phyloP scores from a whole-genome alignment of 306 rosid species.

The Citrullus mucosospermus region DNA sequence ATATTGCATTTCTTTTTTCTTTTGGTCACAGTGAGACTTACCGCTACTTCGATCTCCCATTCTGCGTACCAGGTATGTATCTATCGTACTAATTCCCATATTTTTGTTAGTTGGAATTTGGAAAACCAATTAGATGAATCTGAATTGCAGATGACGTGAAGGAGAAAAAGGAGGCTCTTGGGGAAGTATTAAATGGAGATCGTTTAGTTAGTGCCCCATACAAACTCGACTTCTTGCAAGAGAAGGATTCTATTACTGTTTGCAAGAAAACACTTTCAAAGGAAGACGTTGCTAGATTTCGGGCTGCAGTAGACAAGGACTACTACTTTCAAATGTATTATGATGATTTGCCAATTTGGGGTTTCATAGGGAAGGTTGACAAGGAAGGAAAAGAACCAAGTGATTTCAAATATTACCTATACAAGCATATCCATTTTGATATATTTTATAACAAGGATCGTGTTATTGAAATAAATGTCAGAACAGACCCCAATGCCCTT shows the following conservation, averaged over 20 bases:
- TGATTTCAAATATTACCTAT: constrained; percentile 54
- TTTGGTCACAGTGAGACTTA: constrained; percentile 36
- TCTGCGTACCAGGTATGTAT: constrained; percentile 59
- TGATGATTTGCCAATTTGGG: constrained; percentile 90
- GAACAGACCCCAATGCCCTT: constrained; percentile 44
- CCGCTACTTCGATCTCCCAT: constrained; percentile 72
- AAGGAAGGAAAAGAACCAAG: constrained; percentile 67
- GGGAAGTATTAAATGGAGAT: constrained; percentile 89
- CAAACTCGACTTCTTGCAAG: constrained; percentile 45
- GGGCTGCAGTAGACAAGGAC: constrained; percentile 56
- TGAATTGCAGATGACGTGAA: constrained; percentile 33
- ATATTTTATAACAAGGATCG: constrained; percentile 59
- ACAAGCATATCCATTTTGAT: constrained; percentile 69
- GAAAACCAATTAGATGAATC: constrained; percentile 5
- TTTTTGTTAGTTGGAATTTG: background rate
- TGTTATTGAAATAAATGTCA: constrained; percentile 58
- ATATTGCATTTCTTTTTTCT: background rate
- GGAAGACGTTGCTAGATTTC: constrained; percentile 48
- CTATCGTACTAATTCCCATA: background rate
- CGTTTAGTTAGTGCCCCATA: constrained; percentile 74
- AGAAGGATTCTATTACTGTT: constrained; percentile 37
- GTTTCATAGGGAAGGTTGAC: constrained; percentile 68
- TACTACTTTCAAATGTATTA: constrained; percentile 85
- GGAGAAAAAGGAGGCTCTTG: constrained; percentile 83
- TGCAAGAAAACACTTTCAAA: constrained; percentile 41